A percentile compares a stretch with the other conserved stretches of the same genome.
phyloP scores from a whole-genome alignment of 352 stramenopile genomes.

The Globisporangium rhizosaccharum region DNA sequence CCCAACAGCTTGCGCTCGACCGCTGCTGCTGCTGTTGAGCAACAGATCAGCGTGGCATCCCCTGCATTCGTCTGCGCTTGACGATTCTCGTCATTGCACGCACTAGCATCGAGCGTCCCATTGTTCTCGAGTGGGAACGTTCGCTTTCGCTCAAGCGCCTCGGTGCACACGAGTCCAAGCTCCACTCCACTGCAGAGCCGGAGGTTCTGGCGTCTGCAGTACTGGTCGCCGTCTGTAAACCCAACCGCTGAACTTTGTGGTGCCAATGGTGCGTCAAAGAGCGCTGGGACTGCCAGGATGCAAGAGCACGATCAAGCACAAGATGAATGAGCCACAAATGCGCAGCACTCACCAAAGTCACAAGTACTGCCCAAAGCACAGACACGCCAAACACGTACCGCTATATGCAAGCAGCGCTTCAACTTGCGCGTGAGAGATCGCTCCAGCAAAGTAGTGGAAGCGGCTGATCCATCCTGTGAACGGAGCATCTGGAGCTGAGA shows the following conservation, averaged over 20 bases:
- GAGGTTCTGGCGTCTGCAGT: conserved; percentile 20
- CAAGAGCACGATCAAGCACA: neutral
- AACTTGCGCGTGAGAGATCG: conserved; percentile 30
- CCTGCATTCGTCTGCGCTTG: conserved; percentile 21
- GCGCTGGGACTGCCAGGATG: neutral
- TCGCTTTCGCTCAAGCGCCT: neutral
- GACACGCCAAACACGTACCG: conserved; percentile 22
- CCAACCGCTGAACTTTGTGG: neutral
- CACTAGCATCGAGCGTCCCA: neutral
- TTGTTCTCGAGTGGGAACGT: conserved; percentile 5
- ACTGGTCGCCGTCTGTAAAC: conserved; percentile 10
- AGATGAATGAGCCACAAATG: too few relatives aligned
- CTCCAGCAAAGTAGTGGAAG: conserved; percentile 37
- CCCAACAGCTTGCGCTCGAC: conserved; percentile 1
- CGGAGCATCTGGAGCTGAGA: conserved; percentile 15
- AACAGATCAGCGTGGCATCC: conserved; percentile 31
- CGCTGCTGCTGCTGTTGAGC: conserved; percentile 7
- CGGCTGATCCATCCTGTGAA: conserved; percentile 44
- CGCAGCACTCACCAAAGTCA: too few relatives aligned
- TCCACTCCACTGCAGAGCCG: conserved; percentile 38
- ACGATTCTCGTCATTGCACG: conserved; percentile 1
- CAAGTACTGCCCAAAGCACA: too few relatives aligned
- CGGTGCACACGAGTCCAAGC: conserved; percentile 29
- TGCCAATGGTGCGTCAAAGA: neutral
- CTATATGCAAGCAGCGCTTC: conserved; percentile 31